phyloP scores from a whole-genome alignment of 495 filamentous ascomycete species.

The Penicillium bovifimosum region DNA sequence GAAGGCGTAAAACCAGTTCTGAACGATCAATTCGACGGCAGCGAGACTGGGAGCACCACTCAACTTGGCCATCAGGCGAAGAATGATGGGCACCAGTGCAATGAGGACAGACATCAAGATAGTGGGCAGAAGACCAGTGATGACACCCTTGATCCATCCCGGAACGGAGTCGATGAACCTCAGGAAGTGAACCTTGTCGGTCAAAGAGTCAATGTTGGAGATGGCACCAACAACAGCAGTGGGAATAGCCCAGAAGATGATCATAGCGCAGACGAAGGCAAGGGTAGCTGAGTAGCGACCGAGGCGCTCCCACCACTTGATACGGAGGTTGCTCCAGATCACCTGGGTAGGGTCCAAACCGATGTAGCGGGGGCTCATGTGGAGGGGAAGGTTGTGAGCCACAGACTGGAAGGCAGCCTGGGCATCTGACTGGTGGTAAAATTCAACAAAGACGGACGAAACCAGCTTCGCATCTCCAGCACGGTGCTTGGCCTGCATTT shows the following conservation, averaged over 20 bases:
- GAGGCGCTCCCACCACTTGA: constrained; percentile 83
- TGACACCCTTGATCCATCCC: constrained; percentile 62
- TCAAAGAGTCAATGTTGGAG: constrained; percentile 75
- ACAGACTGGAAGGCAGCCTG: constrained; percentile 79
- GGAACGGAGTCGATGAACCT: constrained; percentile 72
- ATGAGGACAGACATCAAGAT: constrained; percentile 80
- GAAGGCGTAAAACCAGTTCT: constrained; percentile 92
- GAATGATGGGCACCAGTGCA: constrained; percentile 81
- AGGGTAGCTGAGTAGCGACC: constrained; percentile 64
- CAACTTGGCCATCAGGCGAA: constrained; percentile 72
- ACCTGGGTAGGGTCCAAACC: constrained; percentile 81
- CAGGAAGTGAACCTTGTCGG: constrained; percentile 57
- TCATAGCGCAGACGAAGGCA: constrained; percentile 67
- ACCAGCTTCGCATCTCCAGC: constrained; percentile 61
- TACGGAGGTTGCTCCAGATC: constrained; percentile 81
- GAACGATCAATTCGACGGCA: constrained; percentile 76
- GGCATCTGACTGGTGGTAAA: constrained; percentile 71
- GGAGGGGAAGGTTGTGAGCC: constrained; percentile 81
- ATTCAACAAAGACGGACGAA: constrained; percentile 73
- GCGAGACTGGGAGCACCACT: constrained; percentile 73
- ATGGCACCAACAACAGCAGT: constrained; percentile 80
- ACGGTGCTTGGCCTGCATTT: constrained; percentile 67
- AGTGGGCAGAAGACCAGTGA: constrained; percentile 78
- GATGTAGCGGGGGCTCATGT: constrained; percentile 89
- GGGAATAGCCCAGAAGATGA: constrained; percentile 91